Base-by-base conservation (phyloP, 2,329 filamentous ascomycete species). In the Fusarium abutilonis region DNA sequence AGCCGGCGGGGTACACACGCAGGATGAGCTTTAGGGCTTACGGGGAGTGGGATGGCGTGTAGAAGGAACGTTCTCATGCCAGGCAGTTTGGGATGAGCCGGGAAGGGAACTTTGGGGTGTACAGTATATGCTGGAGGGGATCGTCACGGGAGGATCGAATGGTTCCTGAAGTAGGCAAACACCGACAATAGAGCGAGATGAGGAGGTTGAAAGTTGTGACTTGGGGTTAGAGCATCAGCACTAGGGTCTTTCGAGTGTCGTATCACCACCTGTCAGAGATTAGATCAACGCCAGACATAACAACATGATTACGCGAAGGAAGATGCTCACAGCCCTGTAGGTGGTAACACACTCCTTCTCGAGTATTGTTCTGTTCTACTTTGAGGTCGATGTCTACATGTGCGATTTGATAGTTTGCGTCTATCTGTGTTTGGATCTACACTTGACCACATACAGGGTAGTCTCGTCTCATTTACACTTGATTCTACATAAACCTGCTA, bases 21-120 rank as follows among this genome's bases (percentile, higher is more conserved):
- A 46, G 53, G 45, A 51, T 48, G 50, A 47, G 23, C 45, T 42
- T 55, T 70, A 70, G 68, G 68, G 68, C 68, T 70, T 70, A 70
- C 62, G 55, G 68, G 61, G 64, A 60, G 68, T 64, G 54, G 26
- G 41, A 39, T 35, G 46, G 49, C 39, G 28, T 47, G 42, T 47
- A 43, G 32, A 38, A 29, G 56, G 48, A 41, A 35, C 36, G 41
- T 17, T 44, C 28, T 41, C 44, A 40, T 49, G 52, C 61, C 34
- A 56, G 60, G 52, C 48, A 40, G 40, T 35, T 40, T 49, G 48
- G 40, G 47, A 36, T 47, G 43, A 39, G 43, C 63, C 43, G 50
- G 54, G 32, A 52, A 45, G 50, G 54, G 36, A 52, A 45, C 17
- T 23, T 66, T 39, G 55, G 52, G 38, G 23, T 45, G 42, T 26